Conservation (phyloP, 345 rosid species). For the Salix udensis region DNA sequence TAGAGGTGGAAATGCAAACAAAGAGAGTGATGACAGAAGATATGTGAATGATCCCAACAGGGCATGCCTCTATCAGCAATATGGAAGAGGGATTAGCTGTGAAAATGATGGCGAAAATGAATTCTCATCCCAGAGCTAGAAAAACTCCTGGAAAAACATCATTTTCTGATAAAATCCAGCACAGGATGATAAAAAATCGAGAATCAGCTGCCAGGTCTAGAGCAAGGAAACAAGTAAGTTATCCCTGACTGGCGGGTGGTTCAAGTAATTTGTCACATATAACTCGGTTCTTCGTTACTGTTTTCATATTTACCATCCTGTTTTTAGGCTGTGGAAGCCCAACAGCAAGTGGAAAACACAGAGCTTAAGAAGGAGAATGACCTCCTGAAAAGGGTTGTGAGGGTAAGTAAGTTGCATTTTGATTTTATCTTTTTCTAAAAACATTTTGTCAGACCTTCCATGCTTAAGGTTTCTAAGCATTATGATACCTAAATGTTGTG, state of each 20-base stretch:
- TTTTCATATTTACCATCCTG: background rate
- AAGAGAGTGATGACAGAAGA: background rate
- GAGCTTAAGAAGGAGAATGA: slow-evolving; percentile 20
- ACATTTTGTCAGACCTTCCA: background rate
- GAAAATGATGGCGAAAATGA: background rate
- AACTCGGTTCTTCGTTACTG: background rate
- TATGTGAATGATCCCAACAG: background rate
- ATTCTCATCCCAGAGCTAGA: background rate
- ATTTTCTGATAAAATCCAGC: slow-evolving; percentile 7
- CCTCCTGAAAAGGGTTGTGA: slow-evolving; percentile 10
- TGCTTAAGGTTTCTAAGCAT: background rate
- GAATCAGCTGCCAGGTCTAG: slow-evolving; percentile 42
- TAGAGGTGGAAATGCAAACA: background rate
- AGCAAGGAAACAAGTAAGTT: slow-evolving; percentile 27
- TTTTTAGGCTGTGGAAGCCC: slow-evolving; percentile 13
- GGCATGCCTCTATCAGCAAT: background rate
- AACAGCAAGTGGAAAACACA: slow-evolving; percentile 12
- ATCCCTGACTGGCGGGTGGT: background rate
- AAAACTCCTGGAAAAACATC: background rate
- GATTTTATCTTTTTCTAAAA: background rate
- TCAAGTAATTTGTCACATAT: too few species aligned
- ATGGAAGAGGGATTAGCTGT: background rate
- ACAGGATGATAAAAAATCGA: slow-evolving; percentile 25
- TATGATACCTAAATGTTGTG: background rate
- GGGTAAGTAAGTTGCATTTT: background rate